These are phyloP conservation scores for Kurtzmaniella quercitrusa DNA, from an alignment of 1,139 yeast genomes.

Conservation along the genomic window DNA sequence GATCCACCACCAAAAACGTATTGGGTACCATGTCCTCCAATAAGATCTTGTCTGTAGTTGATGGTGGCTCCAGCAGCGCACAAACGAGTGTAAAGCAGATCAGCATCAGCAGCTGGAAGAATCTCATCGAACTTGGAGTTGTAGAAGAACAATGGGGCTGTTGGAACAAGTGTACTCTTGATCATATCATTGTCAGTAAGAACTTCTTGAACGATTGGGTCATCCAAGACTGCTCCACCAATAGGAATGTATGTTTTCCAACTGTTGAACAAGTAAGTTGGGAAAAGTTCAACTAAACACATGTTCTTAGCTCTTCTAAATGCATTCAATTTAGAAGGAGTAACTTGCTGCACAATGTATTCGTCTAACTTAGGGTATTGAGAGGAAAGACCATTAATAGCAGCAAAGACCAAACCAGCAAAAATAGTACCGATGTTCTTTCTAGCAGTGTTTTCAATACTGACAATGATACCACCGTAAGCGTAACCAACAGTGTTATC, in stretches of 20 bases:
- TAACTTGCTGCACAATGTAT: conserved; percentile 1
- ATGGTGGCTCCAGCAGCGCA: conserved; percentile 12
- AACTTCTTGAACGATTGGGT: not conserved
- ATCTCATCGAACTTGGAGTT: conserved; percentile 21
- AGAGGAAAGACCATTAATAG: conserved; percentile 16
- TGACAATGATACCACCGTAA: conserved; percentile 18
- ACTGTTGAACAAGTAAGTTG: not conserved
- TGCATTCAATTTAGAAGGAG: conserved; percentile 3
- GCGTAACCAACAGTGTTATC: conserved; percentile 14
- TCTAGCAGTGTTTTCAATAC: conserved; percentile 12
- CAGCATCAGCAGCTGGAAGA: conserved; percentile 17
- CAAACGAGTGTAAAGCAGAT: conserved; percentile 18
- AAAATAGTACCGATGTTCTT: conserved; percentile 17
- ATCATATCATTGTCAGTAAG: conserved; percentile 2
- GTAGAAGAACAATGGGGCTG: conserved; percentile 23
- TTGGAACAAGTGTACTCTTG: conserved; percentile 13
- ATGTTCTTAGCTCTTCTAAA: not conserved
- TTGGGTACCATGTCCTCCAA: conserved; percentile 11
- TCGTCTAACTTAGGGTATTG: conserved; percentile 10
- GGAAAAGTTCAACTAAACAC: not conserved
- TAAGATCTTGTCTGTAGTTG: conserved; percentile 7
- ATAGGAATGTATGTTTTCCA: conserved; percentile 1
- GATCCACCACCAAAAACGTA: conserved; percentile 12
- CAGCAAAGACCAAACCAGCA: conserved; percentile 20
- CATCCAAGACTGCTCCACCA: not conserved